Percentiles rank a stretch among this genome's conserved stretches.
Evolutionary conservation across 768 basidiomycete genomes (phyloP).

Genomic region (Naganishia vishniacii): DNA sequence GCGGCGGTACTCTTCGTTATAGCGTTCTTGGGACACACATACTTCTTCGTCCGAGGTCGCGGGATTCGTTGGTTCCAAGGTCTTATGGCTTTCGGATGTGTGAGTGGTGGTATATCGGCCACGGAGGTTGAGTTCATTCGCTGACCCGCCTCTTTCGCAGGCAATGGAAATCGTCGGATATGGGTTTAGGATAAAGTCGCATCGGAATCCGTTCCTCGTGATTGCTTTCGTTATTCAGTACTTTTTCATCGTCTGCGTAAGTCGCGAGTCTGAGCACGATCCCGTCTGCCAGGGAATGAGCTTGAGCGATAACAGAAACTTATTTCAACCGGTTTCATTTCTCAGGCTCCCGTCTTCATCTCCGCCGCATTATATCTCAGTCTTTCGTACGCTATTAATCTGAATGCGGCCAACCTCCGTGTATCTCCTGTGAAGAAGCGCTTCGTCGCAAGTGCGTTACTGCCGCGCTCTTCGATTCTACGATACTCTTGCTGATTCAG

Average conservation of each 20-base stretch:
- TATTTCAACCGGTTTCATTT: neutral
- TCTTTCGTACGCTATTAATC: conserved; percentile 35
- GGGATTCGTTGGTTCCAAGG: conserved; percentile 42
- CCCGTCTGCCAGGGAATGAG: no score
- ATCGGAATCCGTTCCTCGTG: conserved; percentile 40
- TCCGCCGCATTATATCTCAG: conserved; percentile 47
- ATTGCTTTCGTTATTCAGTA: conserved; percentile 44
- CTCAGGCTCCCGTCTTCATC: conserved; percentile 44
- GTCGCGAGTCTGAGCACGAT: conserved; percentile 13
- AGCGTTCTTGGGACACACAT: conserved; percentile 31
- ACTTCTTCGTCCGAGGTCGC: conserved; percentile 24
- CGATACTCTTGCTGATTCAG: neutral
- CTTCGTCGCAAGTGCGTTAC: conserved; percentile 36
- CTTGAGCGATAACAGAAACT: no score
- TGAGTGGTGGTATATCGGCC: conserved; percentile 29
- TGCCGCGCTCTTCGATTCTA: neutral
- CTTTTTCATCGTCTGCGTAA: conserved; percentile 44
- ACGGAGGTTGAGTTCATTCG: neutral
- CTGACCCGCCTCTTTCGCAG: conserved; percentile 21
- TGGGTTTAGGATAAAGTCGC: conserved; percentile 36
- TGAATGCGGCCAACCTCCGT: conserved; percentile 29
- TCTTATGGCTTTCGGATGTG: conserved; percentile 39
- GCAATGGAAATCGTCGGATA: conserved; percentile 48
- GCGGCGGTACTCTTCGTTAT: conserved; percentile 39
- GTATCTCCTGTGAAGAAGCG: conserved; percentile 38